Conservation (phyloP, 2,329 filamentous ascomycete species). For the Ceratocystis colombiana region DNA sequence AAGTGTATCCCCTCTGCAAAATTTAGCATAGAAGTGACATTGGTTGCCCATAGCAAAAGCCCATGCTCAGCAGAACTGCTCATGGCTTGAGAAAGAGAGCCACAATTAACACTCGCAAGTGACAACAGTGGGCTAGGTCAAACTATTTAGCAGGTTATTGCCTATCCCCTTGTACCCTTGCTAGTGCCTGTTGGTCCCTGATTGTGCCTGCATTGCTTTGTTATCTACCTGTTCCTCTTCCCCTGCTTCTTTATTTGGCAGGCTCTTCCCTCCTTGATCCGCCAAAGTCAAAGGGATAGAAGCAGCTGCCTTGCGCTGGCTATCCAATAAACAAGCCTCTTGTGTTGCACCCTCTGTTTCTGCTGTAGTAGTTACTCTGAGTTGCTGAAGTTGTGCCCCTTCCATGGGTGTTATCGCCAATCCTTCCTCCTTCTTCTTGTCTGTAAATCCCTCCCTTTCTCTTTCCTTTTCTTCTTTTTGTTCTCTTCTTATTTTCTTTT, state of each 20-base stretch:
- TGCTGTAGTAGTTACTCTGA: neutral
- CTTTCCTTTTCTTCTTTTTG: constrained; percentile 29
- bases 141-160: neutral
- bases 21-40: neutral
- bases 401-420: constrained; percentile 17
- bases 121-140: neutral
- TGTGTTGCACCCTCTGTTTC: neutral
- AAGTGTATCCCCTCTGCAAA: constrained; percentile 2
- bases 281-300: neutral
- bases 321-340: neutral
- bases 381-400: constrained; percentile 6
- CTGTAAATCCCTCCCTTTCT: constrained; percentile 25
- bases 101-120: neutral
- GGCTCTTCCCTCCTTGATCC: neutral
- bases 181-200: neutral
- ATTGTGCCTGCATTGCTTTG: neutral
- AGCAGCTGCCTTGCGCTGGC: neutral
- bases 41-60: neutral
- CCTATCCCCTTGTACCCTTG: neutral
- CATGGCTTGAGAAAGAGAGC: too few relatives aligned
- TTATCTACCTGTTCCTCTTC: neutral
- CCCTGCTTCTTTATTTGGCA: neutral
- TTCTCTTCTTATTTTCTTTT: constrained; percentile 23
- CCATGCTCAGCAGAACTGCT: neutral
- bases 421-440: constrained; percentile 24